phyloP scores from a whole-genome alignment of 2,329 filamentous ascomycete species.

The Hypoxylon sp. region DNA sequence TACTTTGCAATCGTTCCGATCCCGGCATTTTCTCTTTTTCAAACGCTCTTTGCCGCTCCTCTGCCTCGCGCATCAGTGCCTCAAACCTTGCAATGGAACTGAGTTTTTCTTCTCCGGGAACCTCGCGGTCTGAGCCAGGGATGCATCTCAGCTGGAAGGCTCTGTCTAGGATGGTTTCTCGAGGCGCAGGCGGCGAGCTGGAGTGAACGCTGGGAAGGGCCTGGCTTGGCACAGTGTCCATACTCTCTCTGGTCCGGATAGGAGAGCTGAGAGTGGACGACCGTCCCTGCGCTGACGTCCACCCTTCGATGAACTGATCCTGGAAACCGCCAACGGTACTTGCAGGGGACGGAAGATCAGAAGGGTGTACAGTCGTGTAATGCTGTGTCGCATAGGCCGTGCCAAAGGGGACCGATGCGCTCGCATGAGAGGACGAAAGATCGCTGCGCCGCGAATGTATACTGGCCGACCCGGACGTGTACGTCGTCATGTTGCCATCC shows the following conservation, averaged over 20 bases:
- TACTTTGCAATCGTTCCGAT: constrained; percentile 54
- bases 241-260: constrained; percentile 60
- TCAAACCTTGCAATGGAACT: constrained; percentile 72
- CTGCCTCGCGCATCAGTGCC: constrained; percentile 68
- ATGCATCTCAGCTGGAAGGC: constrained; percentile 71
- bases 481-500: constrained; percentile 60
- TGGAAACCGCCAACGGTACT: constrained; percentile 60
- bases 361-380: constrained; percentile 60
- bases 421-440: constrained; percentile 66
- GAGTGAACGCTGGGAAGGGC: constrained; percentile 50
- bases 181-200: constrained; percentile 60
- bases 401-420: constrained; percentile 54
- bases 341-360: constrained; percentile 65
- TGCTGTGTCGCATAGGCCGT: constrained; percentile 54
- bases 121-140: constrained; percentile 63
- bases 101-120: constrained; percentile 67
- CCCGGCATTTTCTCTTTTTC: constrained; percentile 46
- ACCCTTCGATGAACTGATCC: constrained; percentile 66
- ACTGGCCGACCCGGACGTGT: constrained; percentile 66
- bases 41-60: constrained; percentile 57
- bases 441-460: constrained; percentile 69
- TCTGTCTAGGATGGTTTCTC: constrained; percentile 72
- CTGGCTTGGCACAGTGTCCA: constrained; percentile 57
- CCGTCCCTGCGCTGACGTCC: constrained; percentile 66
- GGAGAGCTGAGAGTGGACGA: constrained; percentile 67